A percentile compares a stretch with the other conserved stretches of the same genome.
Conservation (phyloP, 371 early-diverging fungal genomes). For the Sporodiniella umbellata region DNA sequence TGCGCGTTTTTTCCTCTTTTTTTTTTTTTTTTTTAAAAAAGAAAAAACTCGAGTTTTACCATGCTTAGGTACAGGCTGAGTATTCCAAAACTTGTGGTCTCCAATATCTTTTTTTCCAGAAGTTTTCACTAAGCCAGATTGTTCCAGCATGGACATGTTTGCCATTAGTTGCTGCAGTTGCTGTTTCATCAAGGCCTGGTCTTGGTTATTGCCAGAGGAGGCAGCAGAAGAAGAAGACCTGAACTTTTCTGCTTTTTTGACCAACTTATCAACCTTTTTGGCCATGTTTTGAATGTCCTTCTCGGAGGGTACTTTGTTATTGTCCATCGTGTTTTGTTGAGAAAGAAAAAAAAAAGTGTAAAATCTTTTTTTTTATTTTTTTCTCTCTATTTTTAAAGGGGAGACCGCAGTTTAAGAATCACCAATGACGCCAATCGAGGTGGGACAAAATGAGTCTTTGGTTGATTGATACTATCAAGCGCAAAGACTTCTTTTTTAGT, state of each 20-base stretch:
- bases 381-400: neutral
- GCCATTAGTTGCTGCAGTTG: slow-evolving; percentile 39
- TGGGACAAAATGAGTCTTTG: no score
- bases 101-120: slow-evolving; percentile 42
- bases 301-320: slow-evolving; percentile 20
- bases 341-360: slow-evolving; percentile 1
- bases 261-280: slow-evolving; percentile 24
- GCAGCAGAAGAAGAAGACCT: slow-evolving; percentile 10
- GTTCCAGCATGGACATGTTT: slow-evolving; percentile 34
- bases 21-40: neutral
- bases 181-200: slow-evolving; percentile 23
- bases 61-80: slow-evolving; percentile 90
- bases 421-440: no score
- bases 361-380: neutral
- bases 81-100: slow-evolving; percentile 92
- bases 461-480: no score
- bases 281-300: slow-evolving; percentile 29
- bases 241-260: slow-evolving; percentile 8
- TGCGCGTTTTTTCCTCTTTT: neutral
- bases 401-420: neutral
- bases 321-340: slow-evolving; percentile 1
- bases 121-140: slow-evolving; percentile 20
- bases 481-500: no score
- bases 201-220: neutral
- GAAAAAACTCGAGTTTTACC: slow-evolving; percentile 44